These are phyloP conservation scores for Geosmithia morbida DNA, from an alignment of 2,329 filamentous ascomycete species.

Conservation along the genomic window DNA sequence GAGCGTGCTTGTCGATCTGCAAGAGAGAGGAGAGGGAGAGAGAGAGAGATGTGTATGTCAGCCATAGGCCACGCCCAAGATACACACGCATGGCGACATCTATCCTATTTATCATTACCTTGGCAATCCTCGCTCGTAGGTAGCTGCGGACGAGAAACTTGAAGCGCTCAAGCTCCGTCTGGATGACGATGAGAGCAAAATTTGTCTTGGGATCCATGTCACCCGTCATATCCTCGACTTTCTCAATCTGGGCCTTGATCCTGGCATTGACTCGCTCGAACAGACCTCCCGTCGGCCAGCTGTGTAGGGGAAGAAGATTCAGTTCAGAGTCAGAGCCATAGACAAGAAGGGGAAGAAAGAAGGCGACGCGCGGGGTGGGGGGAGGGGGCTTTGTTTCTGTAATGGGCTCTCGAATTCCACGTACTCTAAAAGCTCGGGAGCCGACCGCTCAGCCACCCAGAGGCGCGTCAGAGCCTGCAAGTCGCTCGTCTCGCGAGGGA, in stretches of 20 bases:
- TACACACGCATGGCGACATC: no score
- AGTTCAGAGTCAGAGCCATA: neutral
- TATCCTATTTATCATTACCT: slow-evolving; percentile 35
- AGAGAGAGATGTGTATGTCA: neutral
- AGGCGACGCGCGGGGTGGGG: no score
- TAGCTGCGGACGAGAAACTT: slow-evolving; percentile 83
- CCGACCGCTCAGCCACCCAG: slow-evolving; percentile 85
- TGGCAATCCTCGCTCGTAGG: slow-evolving; percentile 71
- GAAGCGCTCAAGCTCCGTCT: slow-evolving; percentile 89
- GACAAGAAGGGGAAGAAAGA: neutral
- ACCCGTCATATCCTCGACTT: slow-evolving; percentile 63
- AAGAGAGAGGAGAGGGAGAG: neutral
- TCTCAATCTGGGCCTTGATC: slow-evolving; percentile 55
- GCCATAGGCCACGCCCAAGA: no score
- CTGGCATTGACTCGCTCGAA: slow-evolving; percentile 71
- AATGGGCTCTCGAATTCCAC: no score
- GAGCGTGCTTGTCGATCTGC: slow-evolving; percentile 58
- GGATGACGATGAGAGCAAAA: slow-evolving; percentile 84
- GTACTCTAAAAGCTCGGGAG: slow-evolving; percentile 78
- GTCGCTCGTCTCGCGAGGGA: slow-evolving; percentile 52
- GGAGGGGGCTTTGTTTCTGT: no score
- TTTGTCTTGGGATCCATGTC: slow-evolving; percentile 84
- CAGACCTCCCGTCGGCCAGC: slow-evolving; percentile 54
- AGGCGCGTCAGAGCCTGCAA: slow-evolving; percentile 79
- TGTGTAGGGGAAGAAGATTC: neutral